These are phyloP conservation scores for Vaucheria bursata DNA, from an alignment of 352 stramenopile genomes.

Conservation along the genomic window DNA sequence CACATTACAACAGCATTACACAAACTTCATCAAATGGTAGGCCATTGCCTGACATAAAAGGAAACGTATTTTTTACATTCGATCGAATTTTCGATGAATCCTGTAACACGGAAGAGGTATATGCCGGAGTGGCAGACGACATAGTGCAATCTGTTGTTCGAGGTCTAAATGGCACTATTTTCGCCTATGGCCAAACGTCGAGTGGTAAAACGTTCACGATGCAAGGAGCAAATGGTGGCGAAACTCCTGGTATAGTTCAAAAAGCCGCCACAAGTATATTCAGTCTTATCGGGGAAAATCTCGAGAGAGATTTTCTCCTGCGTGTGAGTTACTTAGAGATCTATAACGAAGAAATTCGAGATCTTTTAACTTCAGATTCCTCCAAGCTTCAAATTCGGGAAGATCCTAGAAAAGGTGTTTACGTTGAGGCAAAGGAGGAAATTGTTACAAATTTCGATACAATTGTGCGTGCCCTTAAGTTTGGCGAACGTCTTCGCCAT, in stretches of 20 bases:
- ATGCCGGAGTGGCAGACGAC: constrained; percentile 24
- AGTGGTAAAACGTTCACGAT: constrained; percentile 52
- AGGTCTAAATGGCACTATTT: constrained; percentile 53
- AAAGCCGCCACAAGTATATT: constrained; percentile 90
- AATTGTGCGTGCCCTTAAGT: constrained; percentile 79
- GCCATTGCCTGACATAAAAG: constrained; percentile 44
- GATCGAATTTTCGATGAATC: constrained; percentile 48
- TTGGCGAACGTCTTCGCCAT: constrained; percentile 84
- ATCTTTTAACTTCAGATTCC: constrained; percentile 72
- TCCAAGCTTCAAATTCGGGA: constrained; percentile 72
- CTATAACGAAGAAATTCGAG: constrained; percentile 96
- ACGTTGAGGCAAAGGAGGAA: constrained; percentile 87
- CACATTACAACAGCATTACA: constrained; percentile 46
- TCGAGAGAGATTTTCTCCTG: constrained; percentile 82
- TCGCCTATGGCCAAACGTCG: constrained; percentile 53
- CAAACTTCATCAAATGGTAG: constrained; percentile 37
- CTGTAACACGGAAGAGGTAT: constrained; percentile 38
- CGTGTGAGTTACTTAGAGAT: constrained; percentile 97
- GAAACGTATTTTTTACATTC: constrained; percentile 48
- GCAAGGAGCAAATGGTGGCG: constrained; percentile 33
- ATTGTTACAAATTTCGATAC: constrained; percentile 76
- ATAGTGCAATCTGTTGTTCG: constrained; percentile 47
- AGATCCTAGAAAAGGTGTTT: constrained; percentile 85
- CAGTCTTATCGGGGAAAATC: constrained; percentile 60
- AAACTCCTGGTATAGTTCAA: constrained; percentile 66